Evolutionary conservation across 2,329 filamentous ascomycete species (phyloP).

Genomic region (Cadophora malorum): DNA sequence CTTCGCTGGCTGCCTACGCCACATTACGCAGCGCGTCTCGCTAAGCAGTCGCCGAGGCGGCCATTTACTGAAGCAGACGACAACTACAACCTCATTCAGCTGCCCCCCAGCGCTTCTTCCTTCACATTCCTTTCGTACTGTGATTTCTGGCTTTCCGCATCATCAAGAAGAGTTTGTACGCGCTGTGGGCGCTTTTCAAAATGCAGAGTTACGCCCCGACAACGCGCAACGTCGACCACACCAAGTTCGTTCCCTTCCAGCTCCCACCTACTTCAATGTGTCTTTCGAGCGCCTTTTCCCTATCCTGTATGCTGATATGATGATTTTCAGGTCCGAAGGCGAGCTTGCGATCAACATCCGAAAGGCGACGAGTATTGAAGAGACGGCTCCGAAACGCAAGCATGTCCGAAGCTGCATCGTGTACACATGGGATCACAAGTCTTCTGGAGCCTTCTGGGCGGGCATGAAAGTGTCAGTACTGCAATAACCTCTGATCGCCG

Average conservation of each 20-base stretch:
- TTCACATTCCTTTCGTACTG: slow-evolving; percentile 27
- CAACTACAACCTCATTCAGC: slow-evolving; percentile 5
- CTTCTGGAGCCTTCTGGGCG: slow-evolving; percentile 92
- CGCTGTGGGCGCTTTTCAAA: slow-evolving; percentile 34
- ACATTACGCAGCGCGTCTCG: slow-evolving; percentile 36
- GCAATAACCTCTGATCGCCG: not conserved
- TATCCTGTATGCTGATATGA: slow-evolving; percentile 26
- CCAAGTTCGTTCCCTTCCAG: slow-evolving; percentile 41
- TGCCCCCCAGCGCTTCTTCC: not conserved
- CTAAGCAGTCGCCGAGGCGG: slow-evolving; percentile 15
- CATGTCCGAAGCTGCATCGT: slow-evolving; percentile 98
- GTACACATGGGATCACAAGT: slow-evolving; percentile 99
- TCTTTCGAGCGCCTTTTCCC: slow-evolving; percentile 1
- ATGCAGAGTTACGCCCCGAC: slow-evolving; percentile 43
- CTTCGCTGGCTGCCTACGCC: slow-evolving; percentile 24
- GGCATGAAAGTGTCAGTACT: slow-evolving; percentile 92
- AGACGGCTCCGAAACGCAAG: slow-evolving; percentile 77
- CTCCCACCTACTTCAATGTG: slow-evolving; percentile 17
- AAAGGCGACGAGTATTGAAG: slow-evolving; percentile 72
- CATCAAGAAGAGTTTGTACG: slow-evolving; percentile 16
- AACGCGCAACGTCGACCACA: slow-evolving; percentile 45
- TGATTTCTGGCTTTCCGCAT: slow-evolving; percentile 21
- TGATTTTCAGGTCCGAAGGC: slow-evolving; percentile 62
- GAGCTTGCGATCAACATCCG: slow-evolving; percentile 74
- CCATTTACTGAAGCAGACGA: slow-evolving; percentile 2